These are phyloP conservation scores for Amphicarpaea edgeworthii DNA, from an alignment of 306 rosid genomes.

Conservation along the genomic window DNA sequence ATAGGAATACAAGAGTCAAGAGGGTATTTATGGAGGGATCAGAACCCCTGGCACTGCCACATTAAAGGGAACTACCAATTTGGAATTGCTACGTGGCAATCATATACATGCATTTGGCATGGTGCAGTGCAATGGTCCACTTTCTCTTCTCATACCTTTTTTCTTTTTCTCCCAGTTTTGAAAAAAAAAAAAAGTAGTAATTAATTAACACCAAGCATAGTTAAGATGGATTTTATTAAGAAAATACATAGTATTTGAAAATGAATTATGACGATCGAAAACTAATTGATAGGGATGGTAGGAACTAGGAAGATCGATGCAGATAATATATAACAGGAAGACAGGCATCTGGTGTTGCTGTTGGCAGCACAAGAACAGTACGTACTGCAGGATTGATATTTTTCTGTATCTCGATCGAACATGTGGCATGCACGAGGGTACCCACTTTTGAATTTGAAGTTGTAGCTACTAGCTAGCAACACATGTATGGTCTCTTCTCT, in stretches of 20 bases:
- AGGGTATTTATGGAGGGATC: conserved; percentile 65
- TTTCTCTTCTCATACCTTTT: conserved; percentile 15
- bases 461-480: too few relatives aligned
- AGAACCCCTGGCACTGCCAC: conserved; percentile 56
- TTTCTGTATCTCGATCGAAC: conserved; percentile 8
- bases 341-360: neutral
- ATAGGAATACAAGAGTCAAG: conserved; percentile 19
- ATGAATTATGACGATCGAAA: too few relatives aligned
- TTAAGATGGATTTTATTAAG: too few relatives aligned
- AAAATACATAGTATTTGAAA: too few relatives aligned
- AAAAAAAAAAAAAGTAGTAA: too few relatives aligned
- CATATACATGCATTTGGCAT: conserved; percentile 44
- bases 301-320: too few relatives aligned
- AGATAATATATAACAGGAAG: too few relatives aligned
- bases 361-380: neutral
- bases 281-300: too few relatives aligned
- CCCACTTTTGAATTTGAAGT: conserved; percentile 9
- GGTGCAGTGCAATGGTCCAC: conserved; percentile 50
- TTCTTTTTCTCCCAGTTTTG: neutral
- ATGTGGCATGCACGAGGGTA: too few relatives aligned
- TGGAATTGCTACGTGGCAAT: conserved; percentile 61
- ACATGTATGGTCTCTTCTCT: neutral
- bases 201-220: too few relatives aligned
- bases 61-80: conserved; percentile 55
- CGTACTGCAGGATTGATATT: neutral